phyloP scores from a whole-genome alignment of 2,329 filamentous ascomycete species.

The Pseudopithomyces chartarum region DNA sequence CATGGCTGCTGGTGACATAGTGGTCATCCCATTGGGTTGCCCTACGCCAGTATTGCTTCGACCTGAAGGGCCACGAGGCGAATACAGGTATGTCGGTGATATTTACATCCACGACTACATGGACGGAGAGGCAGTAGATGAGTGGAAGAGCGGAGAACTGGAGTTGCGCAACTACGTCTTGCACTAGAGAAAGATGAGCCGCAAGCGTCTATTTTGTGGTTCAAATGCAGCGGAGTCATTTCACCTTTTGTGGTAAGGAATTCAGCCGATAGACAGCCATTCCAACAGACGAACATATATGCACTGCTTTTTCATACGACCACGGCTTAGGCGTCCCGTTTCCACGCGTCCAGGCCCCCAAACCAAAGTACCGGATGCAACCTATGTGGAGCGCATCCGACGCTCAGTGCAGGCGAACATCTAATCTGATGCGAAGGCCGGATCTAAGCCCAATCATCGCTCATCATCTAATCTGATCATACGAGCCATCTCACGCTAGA shows the following conservation, averaged over 20 bases:
- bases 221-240: not conserved
- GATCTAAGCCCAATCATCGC: not conserved
- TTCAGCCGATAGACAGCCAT: too few species aligned
- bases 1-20: slow-evolving; percentile 33
- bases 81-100: slow-evolving; percentile 42
- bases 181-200: not conserved
- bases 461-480: not conserved
- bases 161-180: slow-evolving; percentile 12
- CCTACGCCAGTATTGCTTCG: slow-evolving; percentile 41
- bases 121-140: slow-evolving; percentile 36
- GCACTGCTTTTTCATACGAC: not conserved
- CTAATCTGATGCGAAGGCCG: not conserved
- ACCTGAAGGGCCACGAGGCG: slow-evolving; percentile 21
- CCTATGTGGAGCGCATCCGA: not conserved
- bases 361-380: not conserved
- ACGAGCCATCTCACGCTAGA: not conserved
- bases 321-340: not conserved
- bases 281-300: too few species aligned
- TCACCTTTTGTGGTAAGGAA: too few species aligned
- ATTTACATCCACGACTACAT: slow-evolving; percentile 45
- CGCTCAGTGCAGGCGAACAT: not conserved
- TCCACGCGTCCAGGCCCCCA: not conserved
- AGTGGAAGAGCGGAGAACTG: slow-evolving; percentile 14
- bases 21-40: slow-evolving; percentile 45
- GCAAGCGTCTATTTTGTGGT: not conserved